Conservation (phyloP, 495 filamentous ascomycete genomes). For the Daldinia caldariorum region DNA sequence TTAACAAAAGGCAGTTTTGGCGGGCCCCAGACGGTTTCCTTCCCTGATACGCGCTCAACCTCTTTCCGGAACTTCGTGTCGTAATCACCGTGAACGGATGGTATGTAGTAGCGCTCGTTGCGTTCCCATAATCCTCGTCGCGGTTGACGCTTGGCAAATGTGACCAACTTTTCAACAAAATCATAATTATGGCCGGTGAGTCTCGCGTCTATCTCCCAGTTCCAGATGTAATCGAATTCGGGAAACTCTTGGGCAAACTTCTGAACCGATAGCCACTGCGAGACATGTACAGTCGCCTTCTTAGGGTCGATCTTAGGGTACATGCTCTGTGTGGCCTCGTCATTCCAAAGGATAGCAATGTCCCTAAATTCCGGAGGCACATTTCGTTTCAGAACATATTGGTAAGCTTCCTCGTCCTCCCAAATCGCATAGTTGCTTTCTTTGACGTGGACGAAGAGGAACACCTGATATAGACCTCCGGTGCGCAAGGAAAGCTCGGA, state of each 20-base stretch:
- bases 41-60: slow-evolving; percentile 57
- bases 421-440: slow-evolving; percentile 66
- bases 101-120: slow-evolving; percentile 76
- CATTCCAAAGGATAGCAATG: slow-evolving; percentile 76
- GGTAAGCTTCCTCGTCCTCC: slow-evolving; percentile 62
- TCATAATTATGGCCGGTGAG: slow-evolving; percentile 77
- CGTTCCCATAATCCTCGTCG: slow-evolving; percentile 78
- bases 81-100: slow-evolving; percentile 68
- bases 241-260: slow-evolving; percentile 74
- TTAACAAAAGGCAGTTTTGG: slow-evolving; percentile 61
- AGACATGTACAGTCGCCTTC: slow-evolving; percentile 55
- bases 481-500: slow-evolving; percentile 76
- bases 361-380: slow-evolving; percentile 73
- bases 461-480: slow-evolving; percentile 81
- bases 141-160: slow-evolving; percentile 70
- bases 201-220: slow-evolving; percentile 79
- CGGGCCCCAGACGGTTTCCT: slow-evolving; percentile 70
- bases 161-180: slow-evolving; percentile 66
- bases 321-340: slow-evolving; percentile 62
- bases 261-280: slow-evolving; percentile 69
- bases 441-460: slow-evolving; percentile 78
- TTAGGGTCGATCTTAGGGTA: slow-evolving; percentile 63
- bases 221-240: slow-evolving; percentile 80
- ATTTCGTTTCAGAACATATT: slow-evolving; percentile 59
- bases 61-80: slow-evolving; percentile 61